These are phyloP conservation scores for Cajanus cajan DNA, from an alignment of 306 rosid species.

Conservation along the genomic window DNA sequence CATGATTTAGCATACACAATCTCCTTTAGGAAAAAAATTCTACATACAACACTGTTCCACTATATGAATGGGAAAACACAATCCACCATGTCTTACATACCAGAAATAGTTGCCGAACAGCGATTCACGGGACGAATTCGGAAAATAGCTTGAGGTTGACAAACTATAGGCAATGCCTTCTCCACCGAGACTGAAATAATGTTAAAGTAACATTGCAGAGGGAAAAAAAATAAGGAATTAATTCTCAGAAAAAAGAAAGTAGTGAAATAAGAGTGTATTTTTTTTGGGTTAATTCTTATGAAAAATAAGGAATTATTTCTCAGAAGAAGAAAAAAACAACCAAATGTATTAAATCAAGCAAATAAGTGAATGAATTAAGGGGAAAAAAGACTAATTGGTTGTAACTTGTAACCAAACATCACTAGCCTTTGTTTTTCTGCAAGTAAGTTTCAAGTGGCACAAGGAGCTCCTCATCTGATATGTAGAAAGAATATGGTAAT, in stretches of 20 bases:
- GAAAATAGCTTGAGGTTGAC: constrained; percentile 94
- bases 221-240: neutral
- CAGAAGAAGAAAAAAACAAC: too few relatives aligned
- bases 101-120: constrained; percentile 93
- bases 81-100: constrained; percentile 37
- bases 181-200: constrained; percentile 79
- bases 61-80: neutral
- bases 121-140: constrained; percentile 82
- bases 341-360: neutral
- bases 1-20: neutral
- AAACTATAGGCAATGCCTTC: constrained; percentile 85
- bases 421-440: constrained; percentile 74
- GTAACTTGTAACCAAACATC: neutral
- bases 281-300: neutral
- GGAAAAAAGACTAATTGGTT: neutral
- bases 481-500: constrained; percentile 81
- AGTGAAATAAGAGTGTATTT: neutral
- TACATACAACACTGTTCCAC: neutral
- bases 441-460: constrained; percentile 73
- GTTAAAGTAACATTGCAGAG: neutral
- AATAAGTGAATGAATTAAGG: neutral
- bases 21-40: neutral
- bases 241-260: too few relatives aligned
- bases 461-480: constrained; percentile 76
- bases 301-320: neutral